These are phyloP conservation scores for Lasiodiplodia hormozganensis DNA, from an alignment of 2,329 filamentous ascomycete genomes.

Conservation along the genomic window DNA sequence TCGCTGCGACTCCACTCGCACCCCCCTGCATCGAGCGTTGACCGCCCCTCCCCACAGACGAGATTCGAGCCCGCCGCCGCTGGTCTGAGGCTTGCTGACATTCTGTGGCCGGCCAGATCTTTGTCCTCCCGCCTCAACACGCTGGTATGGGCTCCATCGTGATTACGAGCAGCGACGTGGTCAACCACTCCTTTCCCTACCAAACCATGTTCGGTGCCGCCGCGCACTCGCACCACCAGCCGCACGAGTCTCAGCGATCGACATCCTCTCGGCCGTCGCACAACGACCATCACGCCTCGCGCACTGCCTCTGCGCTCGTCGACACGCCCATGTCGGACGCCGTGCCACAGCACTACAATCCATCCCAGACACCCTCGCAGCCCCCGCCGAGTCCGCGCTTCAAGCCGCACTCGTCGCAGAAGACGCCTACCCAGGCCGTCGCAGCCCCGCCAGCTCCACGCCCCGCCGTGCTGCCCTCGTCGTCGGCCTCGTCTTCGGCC, in stretches of 20 bases:
- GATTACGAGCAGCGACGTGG: constrained; percentile 66
- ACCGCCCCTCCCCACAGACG: constrained; percentile 30
- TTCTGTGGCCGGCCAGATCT: constrained; percentile 22
- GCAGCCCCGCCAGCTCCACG: constrained; percentile 31
- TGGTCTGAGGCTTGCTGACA: constrained; percentile 24
- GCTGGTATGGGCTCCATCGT: constrained; percentile 68
- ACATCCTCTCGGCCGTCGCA: constrained; percentile 41
- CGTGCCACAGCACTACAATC: constrained; percentile 38
- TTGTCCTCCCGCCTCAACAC: constrained; percentile 28
- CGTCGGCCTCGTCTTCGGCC: constrained; percentile 38
- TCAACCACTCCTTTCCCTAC: constrained; percentile 75
- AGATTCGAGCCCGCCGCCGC: constrained; percentile 20
- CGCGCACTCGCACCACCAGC: constrained; percentile 44
- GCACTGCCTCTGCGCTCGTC: constrained; percentile 36
- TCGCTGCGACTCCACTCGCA: constrained; percentile 25
- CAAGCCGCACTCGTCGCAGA: constrained; percentile 44
- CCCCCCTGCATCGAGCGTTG: constrained; percentile 30
- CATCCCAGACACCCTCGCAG: constrained; percentile 35
- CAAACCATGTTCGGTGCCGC: constrained; percentile 69
- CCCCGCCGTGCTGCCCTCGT: constrained; percentile 36
- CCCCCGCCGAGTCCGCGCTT: constrained; percentile 45
- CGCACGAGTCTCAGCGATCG: constrained; percentile 46
- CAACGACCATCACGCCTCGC: constrained; percentile 34
- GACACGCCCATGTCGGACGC: constrained; percentile 51
- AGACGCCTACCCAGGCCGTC: constrained; percentile 36